phyloP scores from a whole-genome alignment of 106 monocot genomes.

The Xerophyta viscosa region DNA sequence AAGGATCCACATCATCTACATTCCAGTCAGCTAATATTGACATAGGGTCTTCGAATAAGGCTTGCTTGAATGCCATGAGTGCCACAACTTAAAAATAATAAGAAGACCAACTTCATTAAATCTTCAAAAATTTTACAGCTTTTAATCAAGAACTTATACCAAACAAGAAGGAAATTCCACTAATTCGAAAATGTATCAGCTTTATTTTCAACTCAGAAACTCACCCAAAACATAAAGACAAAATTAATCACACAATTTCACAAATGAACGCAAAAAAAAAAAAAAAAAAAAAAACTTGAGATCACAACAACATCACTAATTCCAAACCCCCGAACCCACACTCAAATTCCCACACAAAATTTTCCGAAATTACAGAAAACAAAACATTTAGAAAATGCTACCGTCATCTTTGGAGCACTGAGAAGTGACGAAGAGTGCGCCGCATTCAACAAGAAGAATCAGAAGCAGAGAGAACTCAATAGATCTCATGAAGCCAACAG shows the following conservation, averaged over 20 bases:
- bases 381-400: constrained; percentile 10
- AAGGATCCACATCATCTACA: constrained; percentile 31
- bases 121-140: too few relatives aligned
- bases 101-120: neutral
- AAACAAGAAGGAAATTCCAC: too few relatives aligned
- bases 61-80: constrained; percentile 51
- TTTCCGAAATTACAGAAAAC: constrained; percentile 7
- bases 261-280: too few relatives aligned
- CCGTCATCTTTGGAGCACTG: constrained; percentile 27
- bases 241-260: too few relatives aligned
- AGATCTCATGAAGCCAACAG: constrained; percentile 21
- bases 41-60: constrained; percentile 60
- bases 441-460: constrained; percentile 25
- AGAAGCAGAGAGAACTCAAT: constrained; percentile 24
- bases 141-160: too few relatives aligned
- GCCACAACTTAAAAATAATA: constrained; percentile 43
- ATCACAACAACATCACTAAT: too few relatives aligned
- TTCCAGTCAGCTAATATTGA: constrained; percentile 70
- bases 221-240: too few relatives aligned
- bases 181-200: too few relatives aligned
- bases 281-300: too few relatives aligned
- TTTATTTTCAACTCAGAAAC: too few relatives aligned
- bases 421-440: constrained; percentile 10
- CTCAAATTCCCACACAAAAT: neutral
- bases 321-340: too few relatives aligned